phyloP scores from a whole-genome alignment of 2,329 filamentous ascomycete species.

The Lasiodiplodia hormozganensis region DNA sequence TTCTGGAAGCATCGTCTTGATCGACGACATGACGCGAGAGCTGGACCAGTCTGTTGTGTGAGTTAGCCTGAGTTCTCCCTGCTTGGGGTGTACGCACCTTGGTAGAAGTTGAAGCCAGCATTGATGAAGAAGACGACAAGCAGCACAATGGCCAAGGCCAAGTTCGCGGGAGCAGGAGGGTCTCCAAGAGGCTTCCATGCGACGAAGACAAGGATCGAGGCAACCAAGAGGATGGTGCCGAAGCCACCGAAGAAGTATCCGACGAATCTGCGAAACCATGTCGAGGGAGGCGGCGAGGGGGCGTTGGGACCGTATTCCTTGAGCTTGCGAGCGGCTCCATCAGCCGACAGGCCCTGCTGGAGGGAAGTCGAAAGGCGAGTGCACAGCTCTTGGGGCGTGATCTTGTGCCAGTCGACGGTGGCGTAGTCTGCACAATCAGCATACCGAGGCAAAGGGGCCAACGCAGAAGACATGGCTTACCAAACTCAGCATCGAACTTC shows the following conservation, averaged over 20 bases:
- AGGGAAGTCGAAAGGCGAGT: constrained; percentile 65
- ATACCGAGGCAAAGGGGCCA: constrained; percentile 20
- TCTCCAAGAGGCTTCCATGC: constrained; percentile 78
- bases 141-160: constrained; percentile 76
- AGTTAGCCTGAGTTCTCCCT: too few species aligned
- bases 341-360: constrained; percentile 64
- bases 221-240: constrained; percentile 72
- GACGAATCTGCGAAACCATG: constrained; percentile 63
- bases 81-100: constrained; percentile 34
- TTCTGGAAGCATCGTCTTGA: constrained; percentile 81
- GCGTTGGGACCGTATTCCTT: constrained; percentile 71
- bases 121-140: constrained; percentile 70
- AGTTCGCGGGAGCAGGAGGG: constrained; percentile 73
- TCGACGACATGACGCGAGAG: constrained; percentile 78
- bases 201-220: constrained; percentile 75
- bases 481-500: constrained; percentile 44
- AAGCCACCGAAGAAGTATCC: constrained; percentile 82
- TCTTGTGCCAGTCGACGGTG: constrained; percentile 71
- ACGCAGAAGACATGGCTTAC: constrained; percentile 33
- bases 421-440: constrained; percentile 44
- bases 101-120: constrained; percentile 63
- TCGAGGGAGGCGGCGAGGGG: constrained; percentile 69
- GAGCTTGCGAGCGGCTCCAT: constrained; percentile 63
- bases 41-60: constrained; percentile 72
- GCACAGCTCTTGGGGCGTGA: constrained; percentile 65